Evolutionary conservation across 2,329 filamentous ascomycete genomes (phyloP).

Genomic region (Cladosporium halotolerans): DNA sequence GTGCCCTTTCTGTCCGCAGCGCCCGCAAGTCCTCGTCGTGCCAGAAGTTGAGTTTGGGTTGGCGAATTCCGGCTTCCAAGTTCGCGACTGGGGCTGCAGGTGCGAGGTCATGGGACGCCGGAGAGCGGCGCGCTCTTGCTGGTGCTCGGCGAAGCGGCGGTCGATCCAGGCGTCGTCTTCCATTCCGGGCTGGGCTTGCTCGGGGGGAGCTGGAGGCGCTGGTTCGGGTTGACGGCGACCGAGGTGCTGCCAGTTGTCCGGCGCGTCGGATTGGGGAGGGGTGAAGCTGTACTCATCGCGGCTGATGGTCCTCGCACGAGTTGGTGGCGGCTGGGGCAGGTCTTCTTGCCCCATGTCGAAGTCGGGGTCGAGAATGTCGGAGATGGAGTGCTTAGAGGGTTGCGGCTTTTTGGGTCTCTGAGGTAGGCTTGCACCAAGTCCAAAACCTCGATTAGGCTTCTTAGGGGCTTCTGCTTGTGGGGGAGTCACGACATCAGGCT

Average conservation of each 20-base stretch:
- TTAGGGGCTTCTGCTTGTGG: too few relatives aligned
- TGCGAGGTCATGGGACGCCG: not conserved
- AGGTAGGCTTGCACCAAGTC: not conserved
- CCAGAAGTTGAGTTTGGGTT: too few relatives aligned
- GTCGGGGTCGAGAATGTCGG: too few relatives aligned
- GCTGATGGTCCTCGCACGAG: not conserved
- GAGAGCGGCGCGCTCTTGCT: not conserved
- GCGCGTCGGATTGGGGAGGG: not conserved
- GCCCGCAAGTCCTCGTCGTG: slow-evolving; percentile 10
- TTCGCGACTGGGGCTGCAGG: not conserved
- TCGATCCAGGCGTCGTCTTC: slow-evolving; percentile 17
- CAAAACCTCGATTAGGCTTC: too few relatives aligned
- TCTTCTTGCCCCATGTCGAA: not conserved
- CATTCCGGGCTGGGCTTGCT: not conserved
- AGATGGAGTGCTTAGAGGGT: too few relatives aligned
- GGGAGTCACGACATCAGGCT: too few relatives aligned
- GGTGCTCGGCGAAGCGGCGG: slow-evolving; percentile 15
- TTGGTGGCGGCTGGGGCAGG: not conserved
- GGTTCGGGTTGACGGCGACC: slow-evolving; percentile 13
- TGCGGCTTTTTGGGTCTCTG: not conserved
- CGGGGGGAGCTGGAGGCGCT: not conserved
- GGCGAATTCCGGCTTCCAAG: not conserved
- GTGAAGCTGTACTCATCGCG: not conserved
- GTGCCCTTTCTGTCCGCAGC: slow-evolving; percentile 19
- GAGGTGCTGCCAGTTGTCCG: slow-evolving; percentile 23